Evolutionary conservation across 2,329 filamentous ascomycete species (phyloP), one percentile per base, ranked within the genome.

Genomic region (Nectriaceae sp.): DNA sequence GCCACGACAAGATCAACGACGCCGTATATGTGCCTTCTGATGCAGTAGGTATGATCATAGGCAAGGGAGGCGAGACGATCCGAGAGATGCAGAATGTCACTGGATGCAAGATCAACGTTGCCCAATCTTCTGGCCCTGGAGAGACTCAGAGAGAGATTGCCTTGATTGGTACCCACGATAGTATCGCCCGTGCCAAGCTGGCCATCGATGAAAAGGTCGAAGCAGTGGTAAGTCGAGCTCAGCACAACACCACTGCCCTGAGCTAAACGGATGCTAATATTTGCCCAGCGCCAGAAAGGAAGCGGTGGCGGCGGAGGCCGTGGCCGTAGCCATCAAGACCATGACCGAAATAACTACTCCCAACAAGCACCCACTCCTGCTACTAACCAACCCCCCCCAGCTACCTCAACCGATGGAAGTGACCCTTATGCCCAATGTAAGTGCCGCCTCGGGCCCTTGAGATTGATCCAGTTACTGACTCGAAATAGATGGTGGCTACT

Each of bases 11-110:
- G 74, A 80, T 88, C 61, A 91, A 87, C 62, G 90, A 96, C 63
- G 85, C 84, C 35, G 90, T 96, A 54, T 85, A 84, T 58, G 90
- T 96, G 10, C 91, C 91, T 11, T 93, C 90, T 19, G 91, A 96
- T 66, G 88, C 91, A 5, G 91, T 96, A 46, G 91, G 91, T 52
- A 96, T 96, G 91, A 96, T 96, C 56, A 96, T 96, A 52, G 91
- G 92, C 56, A 96, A 96, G 76, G 89, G 90, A 47, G 91, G 91
- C 56, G 91, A 96, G 73, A 95, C 91, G 0, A 96, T 96, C 66
- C 90, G 92, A 56, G 90, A 96, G 59, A 95, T 96, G 87, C 91
- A 96, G 69, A 87, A 85, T 64, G 80, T 76, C 24, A 94, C 90
- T 4, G 88, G 89, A 39, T 96, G 92, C 79, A 96, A 96, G 75